Evolutionary conservation across 257 asterid genomes (phyloP).

Genomic region (Cinchona pubescens): DNA sequence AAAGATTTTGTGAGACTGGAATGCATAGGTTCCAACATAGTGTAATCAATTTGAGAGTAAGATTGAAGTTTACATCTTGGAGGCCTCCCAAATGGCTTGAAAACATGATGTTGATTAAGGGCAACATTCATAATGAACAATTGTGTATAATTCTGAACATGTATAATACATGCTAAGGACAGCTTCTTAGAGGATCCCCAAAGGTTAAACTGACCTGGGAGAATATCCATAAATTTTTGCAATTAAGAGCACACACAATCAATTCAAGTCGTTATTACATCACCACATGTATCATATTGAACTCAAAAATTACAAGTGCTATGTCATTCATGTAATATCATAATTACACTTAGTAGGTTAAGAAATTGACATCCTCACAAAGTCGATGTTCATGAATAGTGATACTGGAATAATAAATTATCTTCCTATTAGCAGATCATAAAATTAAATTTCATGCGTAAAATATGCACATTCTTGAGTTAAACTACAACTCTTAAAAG

Average conservation of each 20-base stretch:
- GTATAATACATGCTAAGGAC: conserved; percentile 67
- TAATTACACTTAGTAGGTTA: not conserved
- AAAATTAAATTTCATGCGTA: not conserved
- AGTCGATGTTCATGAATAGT: not conserved
- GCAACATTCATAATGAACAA: conserved; percentile 80
- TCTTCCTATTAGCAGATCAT: not conserved
- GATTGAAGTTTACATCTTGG: conserved; percentile 87
- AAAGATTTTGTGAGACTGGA: conserved; percentile 40
- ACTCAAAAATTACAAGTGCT: not conserved
- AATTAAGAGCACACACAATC: conserved; percentile 8
- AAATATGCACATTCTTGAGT: not conserved
- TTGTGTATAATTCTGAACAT: conserved; percentile 52
- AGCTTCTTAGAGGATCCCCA: conserved; percentile 48
- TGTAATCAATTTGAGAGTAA: conserved; percentile 76
- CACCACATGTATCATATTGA: not conserved
- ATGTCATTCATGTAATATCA: not conserved
- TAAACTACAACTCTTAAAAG: not conserved
- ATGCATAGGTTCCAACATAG: conserved; percentile 52
- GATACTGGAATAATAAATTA: not conserved
- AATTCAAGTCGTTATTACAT: not conserved
- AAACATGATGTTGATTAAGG: conserved; percentile 74
- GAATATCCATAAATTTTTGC: conserved; percentile 75
- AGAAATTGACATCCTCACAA: not conserved
- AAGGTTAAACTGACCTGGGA: conserved; percentile 62
- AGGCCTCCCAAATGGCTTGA: conserved; percentile 74